Evolutionary conservation across 2,329 filamentous ascomycete genomes (phyloP).

Genomic region (Tolypocladium inflatum): DNA sequence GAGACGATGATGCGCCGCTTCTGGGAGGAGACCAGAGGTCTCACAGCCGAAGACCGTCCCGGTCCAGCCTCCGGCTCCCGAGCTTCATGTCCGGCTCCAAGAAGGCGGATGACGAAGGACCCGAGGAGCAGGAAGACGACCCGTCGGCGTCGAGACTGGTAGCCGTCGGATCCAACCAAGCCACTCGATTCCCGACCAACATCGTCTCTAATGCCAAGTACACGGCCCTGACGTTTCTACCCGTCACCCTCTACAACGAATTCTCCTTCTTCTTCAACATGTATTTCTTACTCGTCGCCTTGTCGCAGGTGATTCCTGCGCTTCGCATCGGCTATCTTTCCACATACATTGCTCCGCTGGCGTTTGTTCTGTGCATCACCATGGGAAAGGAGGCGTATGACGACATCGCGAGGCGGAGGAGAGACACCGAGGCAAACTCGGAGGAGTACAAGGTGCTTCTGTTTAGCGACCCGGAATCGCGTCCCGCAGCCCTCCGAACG

Average conservation of each 20-base stretch:
- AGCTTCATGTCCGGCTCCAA: constrained; percentile 49
- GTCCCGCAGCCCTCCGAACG: constrained; percentile 27
- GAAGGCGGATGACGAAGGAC: constrained; percentile 25
- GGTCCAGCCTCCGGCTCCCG: constrained; percentile 53
- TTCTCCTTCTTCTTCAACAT: constrained; percentile 99
- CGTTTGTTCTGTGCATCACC: constrained; percentile 85
- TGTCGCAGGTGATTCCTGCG: constrained; percentile 85
- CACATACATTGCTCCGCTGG: constrained; percentile 86
- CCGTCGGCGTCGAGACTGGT: constrained; percentile 66
- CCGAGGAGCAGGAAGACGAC: constrained; percentile 46
- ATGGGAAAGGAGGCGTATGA: constrained; percentile 94
- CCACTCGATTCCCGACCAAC: constrained; percentile 76
- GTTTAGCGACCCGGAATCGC: constrained; percentile 50
- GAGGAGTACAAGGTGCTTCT: constrained; percentile 74
- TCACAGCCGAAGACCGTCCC: constrained; percentile 17
- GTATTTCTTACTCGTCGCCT: constrained; percentile 90
- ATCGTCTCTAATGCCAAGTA: constrained; percentile 96
- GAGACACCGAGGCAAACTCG: constrained; percentile 90
- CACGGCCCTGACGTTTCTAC: constrained; percentile 87
- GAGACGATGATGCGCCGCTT: constrained; percentile 65
- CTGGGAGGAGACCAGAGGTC: constrained; percentile 34
- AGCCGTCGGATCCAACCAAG: constrained; percentile 63
- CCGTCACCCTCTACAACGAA: constrained; percentile 92
- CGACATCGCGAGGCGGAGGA: constrained; percentile 74
- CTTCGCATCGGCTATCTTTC: constrained; percentile 89